Conservation (phyloP, 306 rosid species). For the Mimosa bimucronata region DNA sequence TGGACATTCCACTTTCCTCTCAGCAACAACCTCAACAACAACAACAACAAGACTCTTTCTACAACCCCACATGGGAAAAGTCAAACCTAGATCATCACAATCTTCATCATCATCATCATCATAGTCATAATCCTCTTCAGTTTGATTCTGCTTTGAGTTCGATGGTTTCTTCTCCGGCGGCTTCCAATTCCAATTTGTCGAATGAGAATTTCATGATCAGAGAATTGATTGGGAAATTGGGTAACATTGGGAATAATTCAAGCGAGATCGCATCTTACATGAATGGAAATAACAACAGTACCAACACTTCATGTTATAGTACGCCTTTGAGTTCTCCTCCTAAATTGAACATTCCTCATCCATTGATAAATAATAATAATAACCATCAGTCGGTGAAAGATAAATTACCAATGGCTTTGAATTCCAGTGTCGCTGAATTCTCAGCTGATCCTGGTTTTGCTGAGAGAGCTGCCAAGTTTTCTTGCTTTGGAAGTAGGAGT, state of each 20-base stretch:
- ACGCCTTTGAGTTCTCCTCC: constrained; percentile 79
- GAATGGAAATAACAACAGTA: constrained; percentile 46
- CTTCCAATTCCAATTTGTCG: constrained; percentile 55
- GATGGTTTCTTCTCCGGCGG: constrained; percentile 64
- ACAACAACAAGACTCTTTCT: constrained; percentile 34
- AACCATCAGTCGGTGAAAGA: constrained; percentile 30
- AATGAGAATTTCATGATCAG: constrained; percentile 53
- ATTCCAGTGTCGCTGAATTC: constrained; percentile 65
- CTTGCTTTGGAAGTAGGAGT: constrained; percentile 91
- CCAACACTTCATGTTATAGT: constrained; percentile 60
- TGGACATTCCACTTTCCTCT: not conserved
- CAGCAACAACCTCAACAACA: not conserved
- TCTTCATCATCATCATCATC: constrained; percentile 39
- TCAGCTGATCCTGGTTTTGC: constrained; percentile 91
- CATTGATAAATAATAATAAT: constrained; percentile 35
- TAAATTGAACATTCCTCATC: constrained; percentile 49
- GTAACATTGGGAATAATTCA: constrained; percentile 49
- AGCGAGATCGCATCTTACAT: constrained; percentile 42
- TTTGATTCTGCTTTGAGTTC: constrained; percentile 72
- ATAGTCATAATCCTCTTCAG: constrained; percentile 41
- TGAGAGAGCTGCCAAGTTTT: constrained; percentile 87
- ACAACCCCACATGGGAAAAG: constrained; percentile 56
- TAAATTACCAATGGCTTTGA: constrained; percentile 42
- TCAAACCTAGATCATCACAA: constrained; percentile 28
- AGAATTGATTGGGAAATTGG: constrained; percentile 60